Conservation (phyloP, 176 grass and related monocot species). For the Eleusine coracana region DNA sequence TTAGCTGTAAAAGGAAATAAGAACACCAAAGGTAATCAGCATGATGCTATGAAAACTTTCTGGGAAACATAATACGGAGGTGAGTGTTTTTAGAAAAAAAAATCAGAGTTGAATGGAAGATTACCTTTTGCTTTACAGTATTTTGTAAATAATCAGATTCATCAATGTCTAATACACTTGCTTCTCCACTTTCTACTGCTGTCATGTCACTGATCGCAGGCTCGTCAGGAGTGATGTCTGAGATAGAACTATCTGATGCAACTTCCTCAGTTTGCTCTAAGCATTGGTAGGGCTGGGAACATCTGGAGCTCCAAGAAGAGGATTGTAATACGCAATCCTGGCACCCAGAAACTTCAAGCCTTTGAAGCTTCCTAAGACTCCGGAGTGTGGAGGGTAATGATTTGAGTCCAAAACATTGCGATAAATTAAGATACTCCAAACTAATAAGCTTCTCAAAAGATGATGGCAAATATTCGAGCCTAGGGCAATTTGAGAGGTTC, state of each 20-base stretch:
- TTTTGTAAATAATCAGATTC: not conserved
- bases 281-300: constrained; percentile 14
- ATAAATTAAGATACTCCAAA: constrained; percentile 34
- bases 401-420: constrained; percentile 34
- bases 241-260: constrained; percentile 32
- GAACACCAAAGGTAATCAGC: not conserved
- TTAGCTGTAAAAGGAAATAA: constrained; percentile 36
- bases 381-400: constrained; percentile 20
- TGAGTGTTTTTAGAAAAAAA: too few relatives aligned
- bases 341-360: constrained; percentile 46
- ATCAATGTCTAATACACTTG: not conserved
- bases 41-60: not conserved
- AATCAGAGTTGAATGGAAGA: too few relatives aligned
- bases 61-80: not conserved
- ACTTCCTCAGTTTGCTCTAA: constrained; percentile 29
- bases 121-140: constrained; percentile 6
- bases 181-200: constrained; percentile 4
- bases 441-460: constrained; percentile 33
- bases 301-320: constrained; percentile 15
- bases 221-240: constrained; percentile 17
- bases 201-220: not conserved
- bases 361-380: constrained; percentile 33
- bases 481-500: constrained; percentile 48
- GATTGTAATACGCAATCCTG: constrained; percentile 37
- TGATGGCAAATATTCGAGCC: constrained; percentile 40